phyloP scores from a whole-genome alignment of 139 green algal species.

The Edaphochlamys debaryana region DNA sequence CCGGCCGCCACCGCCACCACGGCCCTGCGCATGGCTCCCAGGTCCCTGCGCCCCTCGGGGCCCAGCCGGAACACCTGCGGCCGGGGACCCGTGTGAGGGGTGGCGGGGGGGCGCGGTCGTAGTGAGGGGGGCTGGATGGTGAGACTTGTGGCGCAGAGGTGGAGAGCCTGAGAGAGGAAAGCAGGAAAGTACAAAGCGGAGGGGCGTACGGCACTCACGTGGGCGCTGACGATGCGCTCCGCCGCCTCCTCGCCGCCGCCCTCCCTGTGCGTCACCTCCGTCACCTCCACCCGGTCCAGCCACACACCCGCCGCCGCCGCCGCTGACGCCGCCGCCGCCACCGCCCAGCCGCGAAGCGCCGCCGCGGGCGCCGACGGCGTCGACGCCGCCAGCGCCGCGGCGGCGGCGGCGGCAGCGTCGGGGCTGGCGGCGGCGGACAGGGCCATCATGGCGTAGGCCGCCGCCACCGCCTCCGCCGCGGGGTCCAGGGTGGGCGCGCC shows the following conservation, averaged over 20 bases:
- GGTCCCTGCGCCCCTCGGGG: no score
- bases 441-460: neutral
- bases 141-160: no score
- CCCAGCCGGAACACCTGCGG: neutral
- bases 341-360: neutral
- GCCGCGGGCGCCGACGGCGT: neutral
- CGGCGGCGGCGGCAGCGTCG: no score
- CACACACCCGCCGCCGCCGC: constrained; percentile 9
- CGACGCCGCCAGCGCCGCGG: no score
- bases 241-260: neutral
- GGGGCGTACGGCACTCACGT: neutral
- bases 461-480: neutral
- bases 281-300: constrained; percentile 26
- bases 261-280: neutral
- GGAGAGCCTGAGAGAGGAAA: neutral
- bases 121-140: no score
- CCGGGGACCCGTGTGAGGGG: no score
- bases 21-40: no score
- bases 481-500: no score
- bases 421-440: no score
- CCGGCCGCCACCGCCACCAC: no score
- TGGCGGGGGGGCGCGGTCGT: no score
- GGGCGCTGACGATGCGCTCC: neutral
- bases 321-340: neutral
- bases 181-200: neutral